Conservation (phyloP, 2,329 filamentous ascomycete genomes). For the Proliferodiscus dingleyae region DNA sequence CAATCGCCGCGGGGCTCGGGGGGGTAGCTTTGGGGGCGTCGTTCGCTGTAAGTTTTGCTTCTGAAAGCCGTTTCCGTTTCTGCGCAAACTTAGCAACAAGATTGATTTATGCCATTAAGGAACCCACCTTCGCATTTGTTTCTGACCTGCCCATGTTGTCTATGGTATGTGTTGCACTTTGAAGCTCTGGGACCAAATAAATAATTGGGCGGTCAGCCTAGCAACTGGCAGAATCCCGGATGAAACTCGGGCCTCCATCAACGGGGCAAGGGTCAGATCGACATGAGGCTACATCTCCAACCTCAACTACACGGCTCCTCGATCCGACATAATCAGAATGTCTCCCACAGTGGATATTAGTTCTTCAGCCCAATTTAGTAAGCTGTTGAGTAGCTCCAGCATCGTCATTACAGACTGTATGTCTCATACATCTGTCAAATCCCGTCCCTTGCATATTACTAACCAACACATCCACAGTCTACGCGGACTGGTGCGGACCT, state of each 20-base stretch:
- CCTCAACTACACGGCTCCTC: not conserved
- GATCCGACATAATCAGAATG: conserved; percentile 16
- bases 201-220: conserved; percentile 15
- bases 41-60: conserved; percentile 22
- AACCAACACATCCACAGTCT: conserved; percentile 55
- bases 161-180: not conserved
- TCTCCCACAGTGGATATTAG: conserved; percentile 47
- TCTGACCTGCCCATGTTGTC: conserved; percentile 29
- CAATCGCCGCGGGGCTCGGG: conserved; percentile 33
- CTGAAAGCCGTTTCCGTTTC: conserved; percentile 32
- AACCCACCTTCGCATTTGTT: conserved; percentile 27
- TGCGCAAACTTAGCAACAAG: conserved; percentile 10
- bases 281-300: not conserved
- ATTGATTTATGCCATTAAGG: not conserved
- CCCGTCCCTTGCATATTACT: conserved; percentile 10
- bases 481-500: conserved; percentile 91
- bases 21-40: conserved; percentile 26
- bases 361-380: conserved; percentile 66
- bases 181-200: conserved; percentile 5
- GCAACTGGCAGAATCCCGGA: conserved; percentile 17
- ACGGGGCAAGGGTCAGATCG: conserved; percentile 4
- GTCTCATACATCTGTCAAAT: conserved; percentile 32
- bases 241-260: not conserved
- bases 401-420: conserved; percentile 89
- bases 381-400: conserved; percentile 64